These are phyloP conservation scores for Panicum virgatum DNA, from an alignment of 202 grass and related monocot species.

Conservation along the genomic window DNA sequence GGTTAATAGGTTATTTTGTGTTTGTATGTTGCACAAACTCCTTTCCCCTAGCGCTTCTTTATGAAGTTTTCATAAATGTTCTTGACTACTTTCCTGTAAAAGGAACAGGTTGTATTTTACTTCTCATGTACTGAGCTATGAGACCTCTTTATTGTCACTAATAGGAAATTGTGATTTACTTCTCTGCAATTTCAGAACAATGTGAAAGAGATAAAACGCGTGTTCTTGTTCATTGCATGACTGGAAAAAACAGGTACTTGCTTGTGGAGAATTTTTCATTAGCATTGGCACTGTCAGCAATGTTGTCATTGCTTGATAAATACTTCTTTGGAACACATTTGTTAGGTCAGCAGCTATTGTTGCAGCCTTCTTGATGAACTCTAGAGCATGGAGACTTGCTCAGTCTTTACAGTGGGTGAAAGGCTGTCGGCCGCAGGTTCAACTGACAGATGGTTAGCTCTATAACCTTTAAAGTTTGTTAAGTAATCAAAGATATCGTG, in stretches of 20 bases:
- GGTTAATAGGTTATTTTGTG: neutral
- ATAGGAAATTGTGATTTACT: slow-evolving; percentile 16
- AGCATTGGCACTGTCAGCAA: slow-evolving; percentile 9
- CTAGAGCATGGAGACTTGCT: slow-evolving; percentile 72
- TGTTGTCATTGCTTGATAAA: slow-evolving; percentile 24
- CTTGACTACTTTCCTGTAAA: slow-evolving; percentile 15
- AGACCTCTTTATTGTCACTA: neutral
- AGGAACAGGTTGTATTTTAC: neutral
- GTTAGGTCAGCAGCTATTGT: slow-evolving; percentile 79
- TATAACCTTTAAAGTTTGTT: slow-evolving; percentile 18
- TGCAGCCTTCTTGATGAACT: slow-evolving; percentile 86
- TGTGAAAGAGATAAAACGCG: slow-evolving; percentile 70
- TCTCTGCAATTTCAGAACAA: slow-evolving; percentile 65
- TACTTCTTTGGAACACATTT: slow-evolving; percentile 41
- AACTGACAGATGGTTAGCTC: slow-evolving; percentile 68
- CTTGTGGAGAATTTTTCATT: slow-evolving; percentile 13
- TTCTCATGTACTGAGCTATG: slow-evolving; percentile 12
- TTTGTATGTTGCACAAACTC: neutral
- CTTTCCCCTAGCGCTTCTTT: slow-evolving; percentile 3
- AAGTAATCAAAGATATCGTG: slow-evolving; percentile 4
- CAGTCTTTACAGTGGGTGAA: slow-evolving; percentile 88
- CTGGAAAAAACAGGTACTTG: slow-evolving; percentile 82
- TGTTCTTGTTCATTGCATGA: slow-evolving; percentile 96
- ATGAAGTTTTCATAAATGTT: slow-evolving; percentile 15
- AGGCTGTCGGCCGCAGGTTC: slow-evolving; percentile 60